Conservation (phyloP, 805 yeast species). For the Suhomyces faveliae region DNA sequence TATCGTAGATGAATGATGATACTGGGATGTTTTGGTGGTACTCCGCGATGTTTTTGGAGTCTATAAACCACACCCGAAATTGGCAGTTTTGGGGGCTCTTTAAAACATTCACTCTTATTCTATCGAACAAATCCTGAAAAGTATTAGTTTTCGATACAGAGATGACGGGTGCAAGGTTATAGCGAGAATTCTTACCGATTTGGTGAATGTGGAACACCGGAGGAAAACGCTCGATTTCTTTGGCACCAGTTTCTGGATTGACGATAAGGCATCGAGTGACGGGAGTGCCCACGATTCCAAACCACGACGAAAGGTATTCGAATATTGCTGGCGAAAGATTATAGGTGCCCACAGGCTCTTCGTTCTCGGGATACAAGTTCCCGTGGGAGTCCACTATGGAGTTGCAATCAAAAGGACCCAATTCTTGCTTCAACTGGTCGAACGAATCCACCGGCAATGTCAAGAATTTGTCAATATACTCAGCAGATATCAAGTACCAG, state of each 20-base stretch:
- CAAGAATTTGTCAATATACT: constrained; percentile 44
- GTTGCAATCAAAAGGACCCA: constrained; percentile 50
- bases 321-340: constrained; percentile 46
- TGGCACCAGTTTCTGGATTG: constrained; percentile 24
- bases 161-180: constrained; percentile 13
- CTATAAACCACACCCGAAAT: constrained; percentile 40
- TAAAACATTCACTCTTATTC: constrained; percentile 21
- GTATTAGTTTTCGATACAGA: constrained; percentile 33
- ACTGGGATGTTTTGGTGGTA: constrained; percentile 24
- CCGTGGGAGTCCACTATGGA: constrained; percentile 47
- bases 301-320: constrained; percentile 48
- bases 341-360: constrained; percentile 19
- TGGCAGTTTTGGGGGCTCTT: constrained; percentile 16
- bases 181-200: constrained; percentile 18
- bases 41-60: constrained; percentile 21
- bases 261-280: constrained; percentile 29
- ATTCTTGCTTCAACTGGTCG: constrained; percentile 22
- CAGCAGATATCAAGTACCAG: constrained; percentile 48
- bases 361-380: constrained; percentile 31
- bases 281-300: constrained; percentile 46
- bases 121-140: constrained; percentile 32
- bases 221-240: constrained; percentile 35
- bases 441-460: constrained; percentile 26
- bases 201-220: constrained; percentile 37
- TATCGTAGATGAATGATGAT: constrained; percentile 27